These are phyloP conservation scores for Apophysomyces variabilis DNA, from an alignment of 371 early-diverging fungal species.

Conservation along the genomic window DNA sequence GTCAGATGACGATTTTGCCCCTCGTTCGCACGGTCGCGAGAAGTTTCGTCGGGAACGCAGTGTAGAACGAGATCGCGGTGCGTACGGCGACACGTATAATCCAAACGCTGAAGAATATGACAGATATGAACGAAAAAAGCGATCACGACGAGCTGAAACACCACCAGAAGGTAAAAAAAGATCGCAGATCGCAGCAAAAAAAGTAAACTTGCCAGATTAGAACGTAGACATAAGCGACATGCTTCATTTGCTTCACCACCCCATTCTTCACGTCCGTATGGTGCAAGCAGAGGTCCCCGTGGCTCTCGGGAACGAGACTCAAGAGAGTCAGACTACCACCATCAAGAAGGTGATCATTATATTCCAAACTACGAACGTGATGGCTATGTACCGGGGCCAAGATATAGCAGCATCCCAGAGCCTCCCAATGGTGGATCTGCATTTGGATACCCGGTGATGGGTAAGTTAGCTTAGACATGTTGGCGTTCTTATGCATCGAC, in stretches of 20 bases:
- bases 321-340: constrained; percentile 33
- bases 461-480: constrained; percentile 18
- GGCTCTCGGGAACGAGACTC: constrained; percentile 15
- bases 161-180: constrained; percentile 53
- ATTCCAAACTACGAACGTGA: constrained; percentile 86
- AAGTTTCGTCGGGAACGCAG: constrained; percentile 77
- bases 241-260: constrained; percentile 54
- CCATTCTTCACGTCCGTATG: constrained; percentile 12
- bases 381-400: constrained; percentile 72
- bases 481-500: no score
- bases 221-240: constrained; percentile 58
- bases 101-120: constrained; percentile 58
- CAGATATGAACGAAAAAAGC: constrained; percentile 48
- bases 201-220: constrained; percentile 24
- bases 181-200: background rate
- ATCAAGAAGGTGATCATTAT: constrained; percentile 74
- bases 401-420: constrained; percentile 51
- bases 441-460: constrained; percentile 34
- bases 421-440: constrained; percentile 18
- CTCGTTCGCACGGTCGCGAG: constrained; percentile 60
- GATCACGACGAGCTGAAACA: constrained; percentile 46
- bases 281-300: constrained; percentile 13
- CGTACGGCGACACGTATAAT: constrained; percentile 42
- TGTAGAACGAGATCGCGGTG: constrained; percentile 65
- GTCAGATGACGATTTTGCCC: constrained; percentile 63